Evolutionary conservation across 2,329 filamentous ascomycete genomes (phyloP).

Genomic region (Calonectria henricotiae): DNA sequence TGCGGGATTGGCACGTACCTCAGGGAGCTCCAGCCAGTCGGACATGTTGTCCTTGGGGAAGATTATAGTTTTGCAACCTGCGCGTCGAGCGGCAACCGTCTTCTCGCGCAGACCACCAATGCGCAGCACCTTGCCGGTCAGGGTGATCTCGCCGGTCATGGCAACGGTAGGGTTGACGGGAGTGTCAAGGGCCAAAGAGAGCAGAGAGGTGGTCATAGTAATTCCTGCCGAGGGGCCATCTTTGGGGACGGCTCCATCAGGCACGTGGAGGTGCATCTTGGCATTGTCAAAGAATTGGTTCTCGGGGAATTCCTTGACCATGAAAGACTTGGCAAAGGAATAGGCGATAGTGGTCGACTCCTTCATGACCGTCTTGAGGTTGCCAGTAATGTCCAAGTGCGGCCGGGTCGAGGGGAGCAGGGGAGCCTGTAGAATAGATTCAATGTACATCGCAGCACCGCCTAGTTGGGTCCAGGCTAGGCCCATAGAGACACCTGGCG

Average conservation of each 20-base stretch:
- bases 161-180: conserved; percentile 89
- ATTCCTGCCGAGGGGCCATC: conserved; percentile 95
- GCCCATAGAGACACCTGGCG: conserved; percentile 96
- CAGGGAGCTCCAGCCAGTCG: conserved; percentile 96
- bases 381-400: conserved; percentile 91
- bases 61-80: conserved; percentile 92
- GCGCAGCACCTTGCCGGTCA: conserved; percentile 95
- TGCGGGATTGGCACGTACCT: conserved; percentile 76
- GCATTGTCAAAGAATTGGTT: conserved; percentile 98
- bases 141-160: conserved; percentile 97
- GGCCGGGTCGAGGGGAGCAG: conserved; percentile 83
- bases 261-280: conserved; percentile 94
- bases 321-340: conserved; percentile 91
- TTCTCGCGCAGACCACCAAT: conserved; percentile 97
- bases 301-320: conserved; percentile 87
- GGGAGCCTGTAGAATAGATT: conserved; percentile 92
- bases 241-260: conserved; percentile 95
- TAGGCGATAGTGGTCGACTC: conserved; percentile 97
- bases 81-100: conserved; percentile 93
- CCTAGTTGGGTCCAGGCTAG: conserved; percentile 98
- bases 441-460: conserved; percentile 95
- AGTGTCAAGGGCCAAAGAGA: conserved; percentile 87
- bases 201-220: conserved; percentile 95
- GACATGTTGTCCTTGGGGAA: conserved; percentile 97
- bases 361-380: conserved; percentile 97